Conservation (phyloP, 1,284 basidiomycete species). For the Cutaneotrichosporon sp. region DNA sequence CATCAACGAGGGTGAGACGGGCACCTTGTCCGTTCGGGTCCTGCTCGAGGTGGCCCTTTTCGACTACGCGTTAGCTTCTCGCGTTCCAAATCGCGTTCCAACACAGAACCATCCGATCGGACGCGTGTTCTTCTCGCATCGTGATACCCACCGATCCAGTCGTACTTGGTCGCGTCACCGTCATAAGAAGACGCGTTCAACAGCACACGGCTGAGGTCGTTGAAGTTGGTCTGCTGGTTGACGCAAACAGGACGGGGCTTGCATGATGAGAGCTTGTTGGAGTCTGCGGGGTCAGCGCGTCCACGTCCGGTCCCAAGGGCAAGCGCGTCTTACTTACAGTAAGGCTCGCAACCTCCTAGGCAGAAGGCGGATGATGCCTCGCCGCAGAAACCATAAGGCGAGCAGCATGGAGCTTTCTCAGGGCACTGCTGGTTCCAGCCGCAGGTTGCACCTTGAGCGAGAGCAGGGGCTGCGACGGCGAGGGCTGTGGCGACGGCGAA, state of each 20-base stretch:
- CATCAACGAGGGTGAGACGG: constrained; percentile 58
- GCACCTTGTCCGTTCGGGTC: constrained; percentile 54
- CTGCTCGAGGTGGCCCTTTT: constrained; percentile 62
- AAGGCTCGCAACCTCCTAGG: constrained; percentile 73
- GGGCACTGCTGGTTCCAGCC: constrained; percentile 49
- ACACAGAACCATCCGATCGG: not conserved
- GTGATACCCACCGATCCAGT: constrained; percentile 39
- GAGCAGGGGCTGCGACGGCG: constrained; percentile 7
- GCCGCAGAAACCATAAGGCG: constrained; percentile 71
- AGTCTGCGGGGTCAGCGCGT: not conserved
- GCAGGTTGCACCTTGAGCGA: constrained; percentile 2
- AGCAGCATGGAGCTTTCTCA: constrained; percentile 63
- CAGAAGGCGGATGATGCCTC: constrained; percentile 59
- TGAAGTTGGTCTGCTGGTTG: constrained; percentile 60
- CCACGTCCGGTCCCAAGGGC: too few relatives aligned
- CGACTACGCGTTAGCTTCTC: constrained; percentile 51
- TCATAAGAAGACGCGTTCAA: constrained; percentile 57
- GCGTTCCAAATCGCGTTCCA: too few relatives aligned
- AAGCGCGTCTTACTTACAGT: constrained; percentile 42
- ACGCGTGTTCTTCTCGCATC: not conserved
- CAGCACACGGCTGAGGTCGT: constrained; percentile 62
- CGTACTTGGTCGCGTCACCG: constrained; percentile 65
- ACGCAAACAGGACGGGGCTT: constrained; percentile 66
- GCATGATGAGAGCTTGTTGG: constrained; percentile 54
- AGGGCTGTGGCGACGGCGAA: too few relatives aligned